A percentile compares a stretch with the other conserved stretches of the same genome.
These are phyloP conservation scores for Cryptococcus neoformans DNA, from an alignment of 1,284 basidiomycete species.

Conservation along the genomic window DNA sequence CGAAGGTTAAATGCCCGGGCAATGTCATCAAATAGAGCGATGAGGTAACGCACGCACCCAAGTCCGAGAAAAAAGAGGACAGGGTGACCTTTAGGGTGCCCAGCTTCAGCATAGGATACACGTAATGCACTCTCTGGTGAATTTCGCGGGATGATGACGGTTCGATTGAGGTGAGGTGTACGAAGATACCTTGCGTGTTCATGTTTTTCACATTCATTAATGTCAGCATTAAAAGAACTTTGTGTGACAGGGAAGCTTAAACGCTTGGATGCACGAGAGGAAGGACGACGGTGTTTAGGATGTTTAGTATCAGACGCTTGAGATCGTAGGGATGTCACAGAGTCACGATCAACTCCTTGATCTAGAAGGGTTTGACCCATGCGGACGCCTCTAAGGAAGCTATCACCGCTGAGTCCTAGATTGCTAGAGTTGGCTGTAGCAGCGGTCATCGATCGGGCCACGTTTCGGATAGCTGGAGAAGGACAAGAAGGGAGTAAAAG, in stretches of 20 bases:
- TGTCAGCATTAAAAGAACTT: background rate
- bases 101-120: slow-evolving; percentile 92
- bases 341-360: slow-evolving; percentile 10
- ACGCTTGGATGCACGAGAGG: slow-evolving; percentile 4
- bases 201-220: slow-evolving; percentile 13
- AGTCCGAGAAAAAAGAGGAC: slow-evolving; percentile 62
- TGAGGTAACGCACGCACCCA: background rate
- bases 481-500: slow-evolving; percentile 45
- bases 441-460: background rate
- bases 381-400: slow-evolving; percentile 1
- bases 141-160: slow-evolving; percentile 70
- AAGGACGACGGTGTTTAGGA: background rate
- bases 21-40: slow-evolving; percentile 90
- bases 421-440: background rate
- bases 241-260: background rate
- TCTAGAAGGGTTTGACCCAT: slow-evolving; percentile 17
- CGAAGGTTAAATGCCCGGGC: slow-evolving; percentile 80
- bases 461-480: background rate
- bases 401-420: slow-evolving; percentile 1
- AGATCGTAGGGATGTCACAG: slow-evolving; percentile 7
- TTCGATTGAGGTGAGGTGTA: slow-evolving; percentile 75
- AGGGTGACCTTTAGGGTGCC: slow-evolving; percentile 73
- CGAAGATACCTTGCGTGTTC: slow-evolving; percentile 61
- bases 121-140: slow-evolving; percentile 63
- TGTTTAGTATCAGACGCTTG: background rate